Base-by-base conservation (phyloP, 345 rosid genomes). In the Arabidopsis thaliana region DNA sequence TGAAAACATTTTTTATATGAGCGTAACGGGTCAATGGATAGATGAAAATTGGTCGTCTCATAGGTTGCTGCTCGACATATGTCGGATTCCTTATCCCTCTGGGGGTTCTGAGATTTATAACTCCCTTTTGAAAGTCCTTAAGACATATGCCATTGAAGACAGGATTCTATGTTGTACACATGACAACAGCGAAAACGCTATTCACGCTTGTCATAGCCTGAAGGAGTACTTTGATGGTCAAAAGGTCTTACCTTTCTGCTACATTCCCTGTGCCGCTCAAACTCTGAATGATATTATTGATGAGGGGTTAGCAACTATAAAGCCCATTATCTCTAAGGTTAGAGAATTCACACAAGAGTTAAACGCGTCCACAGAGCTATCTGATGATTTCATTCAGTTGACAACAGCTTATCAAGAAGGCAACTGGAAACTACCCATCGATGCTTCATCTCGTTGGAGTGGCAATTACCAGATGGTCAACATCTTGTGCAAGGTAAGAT, bases 391-490 rank as follows among this genome's bases (percentile, higher is more conserved):
- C 77, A 71, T 73, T 73, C 95, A 85, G 60, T 46, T 84, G 42
- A 72, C 95, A 52, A 78, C 90, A 48, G 88, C 85, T 51, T 94
- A 80, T 79, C 88, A 88, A 65, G 97, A 94, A 85, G 98, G 98
- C 48, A 86, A 75, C 80, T 91, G 97, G 96, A 92, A 83, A 68
- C 80, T 94, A 79, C 96, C 97, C 1, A 78, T 94, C 2, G 93
- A 94, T 83, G 74, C 89, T 78, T 91, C 95, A 0, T 71, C 90
- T 46, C 84, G 96, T 55, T 91, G 97, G 97, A 94, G 87, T 74
- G 96, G 97, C 67, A 91, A 83, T 78, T 94, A 91, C 81, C 96
- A 89, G 80, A 88, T 91, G 93, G 93, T 90, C 69, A 89, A 91
- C 80, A 79, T 94, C 67, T 87, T 85, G 63, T 83, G 85, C 59